Base-by-base conservation (phyloP, 768 basidiomycete species). In the Lentinula sp. region DNA sequence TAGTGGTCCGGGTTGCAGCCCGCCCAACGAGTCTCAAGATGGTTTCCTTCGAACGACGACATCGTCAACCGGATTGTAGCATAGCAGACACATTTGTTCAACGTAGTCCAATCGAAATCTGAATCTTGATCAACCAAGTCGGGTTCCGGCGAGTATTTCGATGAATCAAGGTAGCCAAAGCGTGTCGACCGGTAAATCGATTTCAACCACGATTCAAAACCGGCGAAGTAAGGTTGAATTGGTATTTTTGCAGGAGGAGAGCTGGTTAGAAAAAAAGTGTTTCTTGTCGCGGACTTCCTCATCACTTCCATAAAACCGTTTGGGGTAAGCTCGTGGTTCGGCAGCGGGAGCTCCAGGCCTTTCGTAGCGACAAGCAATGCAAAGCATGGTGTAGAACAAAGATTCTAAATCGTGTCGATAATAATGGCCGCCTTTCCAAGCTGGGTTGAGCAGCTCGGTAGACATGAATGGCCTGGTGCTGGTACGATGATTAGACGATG, bases 401-500 rank as follows among this genome's bases (percentile, higher is more conserved):
- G 61, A 62, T 37, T 62, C 57, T 2, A 62, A 31, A 37, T 62
- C 61, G 21, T 62, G 57, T 3, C 61, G 56, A 40, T 62, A 62
- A 13, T 40, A 15, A 40, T 60, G 57, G 34, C 18, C 34, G 28
- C 10, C 18, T 23, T 55, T 16, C 37, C 32, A 39, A 18, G 3
- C 15, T 1, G 59, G 59, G 18, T 48, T 35, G 1, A 43, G n/a
- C 13, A 54, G 53, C 8, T 61, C 54, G 2, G 15, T 2, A 18
- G 60, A 57, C 53, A 61, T 56, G 40, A 34, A 61, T 6, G 53
- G 60, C 21, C 23, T 16, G 1, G 60, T 56, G 7, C 60, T 42
- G 4, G 54, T 61, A 56, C 60, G 45, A 3, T 61, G 60, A 6
- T 48, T 54, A 5, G 16, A 31, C 5, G 51, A 28, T n/a, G 60